Evolutionary conservation across 352 stramenopile genomes (phyloP), one percentile per base, ranked within the genome.

Genomic region (Chrysophaeum taylorii): DNA sequence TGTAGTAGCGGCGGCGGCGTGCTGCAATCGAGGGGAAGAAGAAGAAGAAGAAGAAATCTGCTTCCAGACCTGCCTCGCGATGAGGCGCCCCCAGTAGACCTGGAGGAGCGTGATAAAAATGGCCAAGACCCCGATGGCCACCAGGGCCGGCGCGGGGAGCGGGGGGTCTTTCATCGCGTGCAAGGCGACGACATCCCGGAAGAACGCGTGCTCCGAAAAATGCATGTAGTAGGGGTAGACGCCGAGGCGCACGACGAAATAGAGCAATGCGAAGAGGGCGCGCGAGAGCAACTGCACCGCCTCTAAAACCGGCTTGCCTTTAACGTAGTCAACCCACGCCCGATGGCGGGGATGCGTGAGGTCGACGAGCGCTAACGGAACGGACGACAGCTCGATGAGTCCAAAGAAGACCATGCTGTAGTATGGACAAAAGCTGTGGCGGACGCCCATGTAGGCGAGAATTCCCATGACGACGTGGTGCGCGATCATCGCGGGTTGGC

Each of bases 331-430:
- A 42, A 72, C 66, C 31, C 71, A 79, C 36, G 67, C 15, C 36
- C 70, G 68, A 29, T 75, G 66, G 31, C 76, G 77, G 2, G 75
- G 75, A 66, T 79, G 75, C 41, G 77, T 78, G 15, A 77, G 43
- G 70, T 79, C 75, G 2, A 79, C 75, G 66, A 75, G 70, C 33
- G 35, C 60, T 41, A 79, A 68, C 39, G 75, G 75, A 2, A 79
- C 60, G 0, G 72, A 77, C 53, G 72, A 78, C 1, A 79, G 50
- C 70, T 83, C 78, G 69, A 83, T 76, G 7, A 83, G 71, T 18
- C 78, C 78, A 72, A 81, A 80, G 64, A 78, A 83, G 70, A 79
- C 81, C 0, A 70, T 63, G 37, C 50, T 69, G 64, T 83, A 83
- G 52, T 77, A 75, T 64, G 76, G 72, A 36, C 73, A 76, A 50